These are phyloP conservation scores for Fusarium cicatricum DNA, from an alignment of 2,329 filamentous ascomycete species.

Conservation along the genomic window DNA sequence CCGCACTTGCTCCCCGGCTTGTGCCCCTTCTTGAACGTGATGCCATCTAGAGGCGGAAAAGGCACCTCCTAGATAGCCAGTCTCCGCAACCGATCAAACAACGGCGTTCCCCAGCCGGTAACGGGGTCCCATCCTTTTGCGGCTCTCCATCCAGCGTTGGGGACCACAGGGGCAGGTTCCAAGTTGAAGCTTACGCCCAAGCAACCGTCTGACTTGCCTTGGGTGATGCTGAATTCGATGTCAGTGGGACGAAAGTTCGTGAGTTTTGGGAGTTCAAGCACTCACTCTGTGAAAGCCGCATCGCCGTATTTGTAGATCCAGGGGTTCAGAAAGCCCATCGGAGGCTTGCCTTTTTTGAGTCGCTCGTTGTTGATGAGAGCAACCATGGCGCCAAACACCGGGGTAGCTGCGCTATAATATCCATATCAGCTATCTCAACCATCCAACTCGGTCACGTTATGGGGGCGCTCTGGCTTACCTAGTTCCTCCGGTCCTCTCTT, in stretches of 20 bases:
- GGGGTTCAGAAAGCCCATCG: constrained; percentile 68
- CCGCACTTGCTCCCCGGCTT: not conserved
- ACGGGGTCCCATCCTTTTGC: constrained; percentile 49
- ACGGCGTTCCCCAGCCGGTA: constrained; percentile 56
- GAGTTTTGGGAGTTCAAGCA: not conserved
- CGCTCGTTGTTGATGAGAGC: constrained; percentile 71
- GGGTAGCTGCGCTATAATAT: constrained; percentile 61
- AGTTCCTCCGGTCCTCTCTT: constrained; percentile 44
- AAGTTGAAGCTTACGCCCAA: constrained; percentile 39
- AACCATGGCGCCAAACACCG: constrained; percentile 69
- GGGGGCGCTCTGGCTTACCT: constrained; percentile 38
- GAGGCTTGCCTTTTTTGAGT: constrained; percentile 59
- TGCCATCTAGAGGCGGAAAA: not conserved
- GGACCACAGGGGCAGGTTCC: constrained; percentile 39
- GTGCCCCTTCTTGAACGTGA: not conserved
- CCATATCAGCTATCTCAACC: not conserved
- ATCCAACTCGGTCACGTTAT: not conserved
- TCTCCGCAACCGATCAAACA: constrained; percentile 48
- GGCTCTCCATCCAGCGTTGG: constrained; percentile 42
- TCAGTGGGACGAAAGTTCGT: not conserved
- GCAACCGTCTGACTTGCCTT: constrained; percentile 47
- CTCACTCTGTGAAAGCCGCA: constrained; percentile 49
- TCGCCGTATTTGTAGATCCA: constrained; percentile 59
- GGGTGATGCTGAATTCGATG: constrained; percentile 44
- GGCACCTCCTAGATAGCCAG: constrained; percentile 22